phyloP scores from a whole-genome alignment of 306 rosid species.

The Glycine latifolia region DNA sequence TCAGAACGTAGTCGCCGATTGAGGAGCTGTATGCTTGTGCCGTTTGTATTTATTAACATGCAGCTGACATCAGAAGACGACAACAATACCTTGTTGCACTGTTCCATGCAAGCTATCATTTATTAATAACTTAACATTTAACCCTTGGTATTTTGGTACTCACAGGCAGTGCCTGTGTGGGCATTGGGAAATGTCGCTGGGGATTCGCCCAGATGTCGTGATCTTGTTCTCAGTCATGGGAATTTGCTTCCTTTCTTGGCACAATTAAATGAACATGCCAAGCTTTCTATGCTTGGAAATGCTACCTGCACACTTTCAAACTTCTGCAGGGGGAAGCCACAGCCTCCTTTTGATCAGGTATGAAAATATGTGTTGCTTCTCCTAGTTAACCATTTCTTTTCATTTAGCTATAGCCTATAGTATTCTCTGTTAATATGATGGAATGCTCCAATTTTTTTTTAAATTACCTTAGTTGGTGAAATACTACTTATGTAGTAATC shows the following conservation, averaged over 20 bases:
- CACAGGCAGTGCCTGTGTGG: constrained; percentile 76
- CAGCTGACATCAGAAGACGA: not conserved
- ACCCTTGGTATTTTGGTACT: constrained; percentile 15
- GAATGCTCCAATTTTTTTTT: too few relatives aligned
- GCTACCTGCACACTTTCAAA: constrained; percentile 97
- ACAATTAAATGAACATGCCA: constrained; percentile 89
- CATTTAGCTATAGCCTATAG: too few relatives aligned
- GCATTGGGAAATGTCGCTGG: constrained; percentile 98
- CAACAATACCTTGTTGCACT: not conserved
- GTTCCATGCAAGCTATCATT: not conserved
- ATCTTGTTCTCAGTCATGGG: constrained; percentile 85
- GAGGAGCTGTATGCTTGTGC: constrained; percentile 46
- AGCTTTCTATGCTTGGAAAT: constrained; percentile 95
- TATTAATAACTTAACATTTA: constrained; percentile 24
- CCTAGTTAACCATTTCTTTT: not conserved
- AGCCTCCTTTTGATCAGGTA: constrained; percentile 95
- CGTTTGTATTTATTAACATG: constrained; percentile 4
- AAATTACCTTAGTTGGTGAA: not conserved
- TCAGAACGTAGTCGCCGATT: constrained; percentile 90
- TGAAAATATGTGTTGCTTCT: constrained; percentile 23
- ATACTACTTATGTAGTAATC: not conserved
- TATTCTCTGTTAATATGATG: too few relatives aligned
- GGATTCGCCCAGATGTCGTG: constrained; percentile 94
- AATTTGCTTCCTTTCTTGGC: constrained; percentile 84
- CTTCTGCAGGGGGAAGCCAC: constrained; percentile 98